Evolutionary conservation across 352 stramenopile genomes (phyloP).

Genomic region (Pythium myriotylum): DNA sequence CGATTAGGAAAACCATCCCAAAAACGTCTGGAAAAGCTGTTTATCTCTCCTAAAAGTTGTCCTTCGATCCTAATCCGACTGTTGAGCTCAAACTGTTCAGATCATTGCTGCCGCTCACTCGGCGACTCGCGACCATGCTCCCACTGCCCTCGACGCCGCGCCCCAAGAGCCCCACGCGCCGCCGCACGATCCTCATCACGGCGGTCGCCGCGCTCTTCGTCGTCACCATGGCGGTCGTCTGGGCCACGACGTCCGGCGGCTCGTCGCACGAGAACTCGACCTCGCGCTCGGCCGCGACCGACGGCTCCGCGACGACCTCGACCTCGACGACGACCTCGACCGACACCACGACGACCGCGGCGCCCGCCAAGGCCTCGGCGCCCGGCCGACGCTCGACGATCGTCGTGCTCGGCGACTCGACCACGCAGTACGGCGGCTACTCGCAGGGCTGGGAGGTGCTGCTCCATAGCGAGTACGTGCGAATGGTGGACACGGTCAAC

Average conservation of each 20-base stretch:
- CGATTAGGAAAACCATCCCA: too few relatives aligned
- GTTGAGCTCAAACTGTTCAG: too few relatives aligned
- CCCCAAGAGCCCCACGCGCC: background rate
- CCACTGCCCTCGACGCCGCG: background rate
- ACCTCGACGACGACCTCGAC: background rate
- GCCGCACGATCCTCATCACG: background rate
- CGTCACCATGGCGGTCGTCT: background rate
- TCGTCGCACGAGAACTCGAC: background rate
- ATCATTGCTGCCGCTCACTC: too few relatives aligned
- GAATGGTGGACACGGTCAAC: slow-evolving; percentile 4
- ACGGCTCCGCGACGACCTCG: background rate
- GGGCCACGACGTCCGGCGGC: background rate
- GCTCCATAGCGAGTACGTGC: slow-evolving; percentile 5
- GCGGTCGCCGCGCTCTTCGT: background rate
- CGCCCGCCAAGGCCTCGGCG: background rate
- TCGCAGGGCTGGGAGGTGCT: slow-evolving; percentile 9
- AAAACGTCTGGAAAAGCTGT: too few relatives aligned
- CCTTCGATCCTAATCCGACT: too few relatives aligned
- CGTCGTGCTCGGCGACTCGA: slow-evolving; percentile 15
- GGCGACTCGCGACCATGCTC: background rate
- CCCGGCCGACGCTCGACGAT: background rate
- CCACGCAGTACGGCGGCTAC: slow-evolving; percentile 11
- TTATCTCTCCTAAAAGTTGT: too few relatives aligned
- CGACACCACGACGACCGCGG: background rate
- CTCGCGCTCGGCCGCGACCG: background rate